Evolutionary conservation across 2,329 filamentous ascomycete genomes (phyloP), one percentile per base, ranked within the genome.

Genomic region (Pestalotiopsis sp.): DNA sequence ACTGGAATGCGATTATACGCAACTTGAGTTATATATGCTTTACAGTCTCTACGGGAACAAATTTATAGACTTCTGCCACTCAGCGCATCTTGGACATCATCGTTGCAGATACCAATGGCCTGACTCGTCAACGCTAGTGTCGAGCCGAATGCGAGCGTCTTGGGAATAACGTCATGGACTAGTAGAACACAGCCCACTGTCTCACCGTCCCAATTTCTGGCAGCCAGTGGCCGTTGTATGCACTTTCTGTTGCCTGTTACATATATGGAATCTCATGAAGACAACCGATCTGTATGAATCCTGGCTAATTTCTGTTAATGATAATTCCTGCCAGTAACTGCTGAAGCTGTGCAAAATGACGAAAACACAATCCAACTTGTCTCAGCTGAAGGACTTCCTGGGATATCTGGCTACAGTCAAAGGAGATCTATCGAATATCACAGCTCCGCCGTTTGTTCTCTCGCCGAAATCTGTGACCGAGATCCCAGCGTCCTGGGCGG

Each of bases 401-500:
- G 67, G 85, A 77, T 86, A 84, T 63, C 83, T 87, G 60, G 82
- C 85, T 11, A 85, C 85, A 7, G 85, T 87, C 77, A 87, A 86
- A 77, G 85, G 85, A 74, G 86, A 87, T 73, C 81, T 88, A 4
- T 86, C 85, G 31, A 83, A 85, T 66, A 83, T 88, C 80, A 87
- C 86, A 9, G 85, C 86, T 4, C 86, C 85, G 12, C 85, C 86
- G 4, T 88, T 87, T 75, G 85, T 88, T 68, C 83, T 88, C 65
- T 85, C 84, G 49, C 84, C 83, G 25, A 86, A 82, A 58, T 88
- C 86, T 2, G 83, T 87, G 56, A 85, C 84, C 68, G 86, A 88
- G 71, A 87, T 87, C 77, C 85, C 84, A n/a, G 84, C 84, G 1
- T 85, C 86, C 76, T 88, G 85, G 86, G 82, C 85, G n/a, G 85